Evolutionary conservation across 768 basidiomycete species (phyloP), one percentile per base, ranked within the genome.

Genomic region (Russula dissimulans): DNA sequence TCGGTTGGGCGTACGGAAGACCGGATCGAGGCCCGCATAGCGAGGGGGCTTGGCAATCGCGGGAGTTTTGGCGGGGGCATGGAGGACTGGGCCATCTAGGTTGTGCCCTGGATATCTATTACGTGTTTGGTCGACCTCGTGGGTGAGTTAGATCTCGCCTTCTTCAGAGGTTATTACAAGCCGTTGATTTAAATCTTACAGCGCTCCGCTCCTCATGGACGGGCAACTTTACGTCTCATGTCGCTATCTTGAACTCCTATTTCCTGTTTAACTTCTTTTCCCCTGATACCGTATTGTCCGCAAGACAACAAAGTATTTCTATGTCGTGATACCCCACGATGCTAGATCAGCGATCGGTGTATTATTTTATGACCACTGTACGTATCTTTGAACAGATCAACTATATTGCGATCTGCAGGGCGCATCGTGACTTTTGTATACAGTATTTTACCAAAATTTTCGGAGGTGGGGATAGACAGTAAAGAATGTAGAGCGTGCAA

Each of bases 71-170:
- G 75, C n/a, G 75, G 75, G 26, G 75, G 65, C 66, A 73, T 76
- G 61, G 84, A 83, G 63, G 85, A 85, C 38, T 85, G 84, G 84
- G 77, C 56, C 14, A 46, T 63, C 9, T 63, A 62, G 53, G 17
- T 32, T 38, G n/a, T 29, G 8, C 36, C 26, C 17, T 31, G 54
- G 48, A 26, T 39, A 42, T 41, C 60, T 8, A 45, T 60, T 60
- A 60, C 59, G 59, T 60, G 54, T 38, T 4, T 8, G 3, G 15
- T 32, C 31, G 41, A n/a, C 32, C 15, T 9, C 17, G 46, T 10
- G 31, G 52, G 57, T 58, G 59, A 60, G 59, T 44, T 8, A 6
- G 32, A 60, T 47, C 60, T 52, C 41, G 43, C 22, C 31, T 42
- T 43, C 36, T 22, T 50, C 49, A 15, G 26, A 47, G 29, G 10